These are phyloP conservation scores for Candida railenensis DNA, from an alignment of 805 yeast genomes.

Conservation along the genomic window DNA sequence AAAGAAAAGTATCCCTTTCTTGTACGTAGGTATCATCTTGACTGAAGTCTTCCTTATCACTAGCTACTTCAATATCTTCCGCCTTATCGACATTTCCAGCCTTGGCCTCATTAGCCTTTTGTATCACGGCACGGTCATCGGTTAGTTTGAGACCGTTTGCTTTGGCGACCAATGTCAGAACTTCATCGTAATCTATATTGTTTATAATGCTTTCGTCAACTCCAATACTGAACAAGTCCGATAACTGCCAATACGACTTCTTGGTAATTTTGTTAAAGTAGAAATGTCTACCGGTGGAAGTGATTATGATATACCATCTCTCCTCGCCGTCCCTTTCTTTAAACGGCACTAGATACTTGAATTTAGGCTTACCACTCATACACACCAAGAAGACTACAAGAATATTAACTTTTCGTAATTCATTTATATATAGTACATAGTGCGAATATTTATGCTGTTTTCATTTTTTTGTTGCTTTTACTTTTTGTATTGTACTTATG, in stretches of 20 bases:
- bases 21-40: conserved; percentile 9
- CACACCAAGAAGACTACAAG: background rate
- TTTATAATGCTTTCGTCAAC: conserved; percentile 4
- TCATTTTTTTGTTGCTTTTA: background rate
- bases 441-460: background rate
- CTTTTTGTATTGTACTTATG: no score
- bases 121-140: background rate
- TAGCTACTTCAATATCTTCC: conserved; percentile 7
- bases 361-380: conserved; percentile 13
- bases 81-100: background rate
- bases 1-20: conserved; percentile 13
- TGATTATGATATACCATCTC: conserved; percentile 29
- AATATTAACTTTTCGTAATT: background rate
- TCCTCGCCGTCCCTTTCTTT: conserved; percentile 1
- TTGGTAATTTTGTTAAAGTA: conserved; percentile 22
- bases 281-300: conserved; percentile 26
- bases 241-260: conserved; percentile 33
- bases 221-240: conserved; percentile 17
- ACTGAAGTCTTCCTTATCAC: conserved; percentile 4
- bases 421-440: background rate
- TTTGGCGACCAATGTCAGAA: conserved; percentile 27
- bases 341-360: conserved; percentile 18
- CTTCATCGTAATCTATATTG: conserved; percentile 26
- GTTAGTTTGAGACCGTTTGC: conserved; percentile 18
- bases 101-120: conserved; percentile 2